phyloP scores from a whole-genome alignment of 768 basidiomycete genomes.

The Leucogyrophana mollusca region DNA sequence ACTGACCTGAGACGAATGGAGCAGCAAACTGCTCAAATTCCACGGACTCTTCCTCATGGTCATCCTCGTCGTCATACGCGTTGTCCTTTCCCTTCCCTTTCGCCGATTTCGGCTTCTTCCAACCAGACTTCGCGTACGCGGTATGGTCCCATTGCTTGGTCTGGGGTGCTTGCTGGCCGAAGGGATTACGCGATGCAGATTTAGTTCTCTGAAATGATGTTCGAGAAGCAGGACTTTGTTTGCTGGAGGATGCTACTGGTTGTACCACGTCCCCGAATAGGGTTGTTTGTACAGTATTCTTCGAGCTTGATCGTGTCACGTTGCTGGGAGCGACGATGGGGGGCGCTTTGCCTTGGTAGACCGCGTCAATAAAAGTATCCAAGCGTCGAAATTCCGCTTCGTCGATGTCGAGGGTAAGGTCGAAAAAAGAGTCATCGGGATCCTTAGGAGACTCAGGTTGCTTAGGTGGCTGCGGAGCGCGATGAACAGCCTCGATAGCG shows the following conservation, averaged over 20 bases:
- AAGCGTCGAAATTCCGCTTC: slow-evolving; percentile 52
- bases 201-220: slow-evolving; percentile 41
- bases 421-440: slow-evolving; percentile 47
- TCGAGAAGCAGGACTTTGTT: slow-evolving; percentile 22
- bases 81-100: slow-evolving; percentile 50
- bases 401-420: slow-evolving; percentile 57
- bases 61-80: slow-evolving; percentile 44
- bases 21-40: slow-evolving; percentile 87
- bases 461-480: slow-evolving; percentile 15
- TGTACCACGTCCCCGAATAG: slow-evolving; percentile 61
- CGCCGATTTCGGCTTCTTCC: slow-evolving; percentile 46
- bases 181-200: slow-evolving; percentile 38
- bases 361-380: slow-evolving; percentile 50
- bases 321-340: slow-evolving; percentile 40
- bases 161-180: slow-evolving; percentile 58
- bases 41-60: slow-evolving; percentile 55
- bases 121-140: slow-evolving; percentile 78
- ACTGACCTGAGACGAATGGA: slow-evolving; percentile 68
- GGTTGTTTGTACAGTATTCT: slow-evolving; percentile 57
- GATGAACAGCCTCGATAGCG: slow-evolving; percentile 65
- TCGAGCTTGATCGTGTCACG: slow-evolving; percentile 24
- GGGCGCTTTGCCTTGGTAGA: slow-evolving; percentile 39
- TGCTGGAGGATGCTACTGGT: slow-evolving; percentile 29
- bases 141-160: slow-evolving; percentile 93
- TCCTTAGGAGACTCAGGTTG: background rate